These are phyloP conservation scores for Emergomyces orientalis DNA, from an alignment of 2,329 filamentous ascomycete genomes.

Conservation along the genomic window DNA sequence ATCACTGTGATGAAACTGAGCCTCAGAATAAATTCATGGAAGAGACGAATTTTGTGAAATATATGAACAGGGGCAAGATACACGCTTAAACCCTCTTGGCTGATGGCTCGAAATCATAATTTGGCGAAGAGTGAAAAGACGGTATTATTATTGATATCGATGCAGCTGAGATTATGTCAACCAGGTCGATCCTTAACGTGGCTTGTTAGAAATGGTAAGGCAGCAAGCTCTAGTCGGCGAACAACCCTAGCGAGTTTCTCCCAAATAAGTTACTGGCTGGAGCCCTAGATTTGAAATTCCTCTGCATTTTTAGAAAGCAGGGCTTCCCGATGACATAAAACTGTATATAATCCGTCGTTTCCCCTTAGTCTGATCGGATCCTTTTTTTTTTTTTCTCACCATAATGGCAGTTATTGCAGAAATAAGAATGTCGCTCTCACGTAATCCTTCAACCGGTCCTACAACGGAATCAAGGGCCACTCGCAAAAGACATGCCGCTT, in stretches of 20 bases:
- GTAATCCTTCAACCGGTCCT: conserved; percentile 13
- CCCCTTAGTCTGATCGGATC: background rate
- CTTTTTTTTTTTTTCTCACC: background rate
- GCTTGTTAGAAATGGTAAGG: background rate
- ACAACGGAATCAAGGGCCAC: conserved; percentile 1
- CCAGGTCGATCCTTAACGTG: background rate
- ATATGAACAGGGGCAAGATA: background rate
- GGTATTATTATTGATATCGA: background rate
- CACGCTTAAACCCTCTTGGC: background rate
- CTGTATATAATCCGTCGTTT: conserved; percentile 1
- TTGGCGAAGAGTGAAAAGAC: background rate
- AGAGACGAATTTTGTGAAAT: background rate
- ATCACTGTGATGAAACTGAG: background rate
- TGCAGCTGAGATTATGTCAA: background rate
- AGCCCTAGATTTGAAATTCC: background rate
- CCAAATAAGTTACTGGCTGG: background rate
- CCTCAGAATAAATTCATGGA: background rate
- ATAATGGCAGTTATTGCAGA: conserved; percentile 5
- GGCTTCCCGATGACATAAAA: background rate
- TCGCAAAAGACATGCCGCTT: conserved; percentile 39
- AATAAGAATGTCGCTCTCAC: conserved; percentile 10
- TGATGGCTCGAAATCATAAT: background rate
- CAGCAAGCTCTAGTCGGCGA: background rate
- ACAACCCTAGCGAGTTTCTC: background rate
- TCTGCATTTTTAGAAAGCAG: background rate